Evolutionary conservation across 169 alveolate species (phyloP), one percentile per base, ranked within the genome.

Genomic region (Cryptosporidium muris): DNA sequence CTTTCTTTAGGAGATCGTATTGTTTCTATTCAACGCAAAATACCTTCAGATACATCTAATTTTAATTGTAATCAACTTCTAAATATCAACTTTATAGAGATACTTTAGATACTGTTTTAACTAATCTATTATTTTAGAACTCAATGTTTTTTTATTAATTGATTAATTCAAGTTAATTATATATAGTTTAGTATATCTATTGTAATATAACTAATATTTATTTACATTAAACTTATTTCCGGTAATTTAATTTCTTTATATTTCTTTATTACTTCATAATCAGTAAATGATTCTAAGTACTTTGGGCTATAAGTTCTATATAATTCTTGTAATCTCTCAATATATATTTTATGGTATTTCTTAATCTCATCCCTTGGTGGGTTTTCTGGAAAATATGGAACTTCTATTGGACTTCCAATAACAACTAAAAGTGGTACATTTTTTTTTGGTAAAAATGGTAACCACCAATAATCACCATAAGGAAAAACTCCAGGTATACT

Each of bases 1-100:
- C 58, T 90, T 56, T 80, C 90, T 12, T 80, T 90, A n/a, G 93
- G 93, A 1, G 93, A 90, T 9, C 90, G 88, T 56, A 81, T 90
- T 43, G 81, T 89, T 7, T 80, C 82, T 12, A 65, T 90, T 14
- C 93, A 90, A 81, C 63, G 93, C 14, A 74, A 60, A 51, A 62
- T 74, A 56, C 85, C 85, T 8, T 58, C 14, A 3, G 74, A 60
- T 49, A 12, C 6, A 16, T 8, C 52, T 53, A 51, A 51, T 53
- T 47, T 48, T 34, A 56, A 47, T 4, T 65, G 60, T 43, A 58
- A 66, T 14, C 85, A 54, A 40, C 62, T 74, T 3, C 45, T 74
- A 52, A 74, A 74, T 48, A 74, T 74, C 14, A 63, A 74, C 37
- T 74, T 74, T 48, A 68, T 66, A 9, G 85, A 74, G 36, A 74